Percentiles rank a stretch among this genome's conserved stretches.
Evolutionary conservation across 1,139 yeast genomes (phyloP).

Genomic region (Saccharomyces pastorianus): DNA sequence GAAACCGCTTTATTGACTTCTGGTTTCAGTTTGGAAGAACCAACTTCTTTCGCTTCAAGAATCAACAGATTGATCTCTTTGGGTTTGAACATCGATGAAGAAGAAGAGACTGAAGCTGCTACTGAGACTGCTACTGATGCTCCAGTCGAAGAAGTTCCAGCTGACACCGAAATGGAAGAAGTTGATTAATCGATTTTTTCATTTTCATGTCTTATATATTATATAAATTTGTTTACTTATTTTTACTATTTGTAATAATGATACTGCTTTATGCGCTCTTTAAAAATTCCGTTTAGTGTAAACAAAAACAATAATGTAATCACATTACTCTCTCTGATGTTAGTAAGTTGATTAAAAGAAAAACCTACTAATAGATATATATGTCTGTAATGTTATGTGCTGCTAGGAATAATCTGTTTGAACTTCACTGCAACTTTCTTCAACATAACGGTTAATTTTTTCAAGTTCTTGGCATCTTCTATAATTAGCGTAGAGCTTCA

Average conservation of each 20-base stretch:
- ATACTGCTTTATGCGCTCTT: neutral
- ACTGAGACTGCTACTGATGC: slow-evolving; percentile 43
- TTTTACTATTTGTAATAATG: neutral
- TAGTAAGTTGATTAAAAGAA: too few relatives aligned
- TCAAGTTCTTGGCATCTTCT: neutral
- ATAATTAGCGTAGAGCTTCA: neutral
- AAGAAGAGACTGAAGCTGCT: slow-evolving; percentile 41
- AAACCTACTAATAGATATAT: too few relatives aligned
- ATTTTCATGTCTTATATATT: neutral
- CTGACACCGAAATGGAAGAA: slow-evolving; percentile 98
- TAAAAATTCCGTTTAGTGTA: neutral
- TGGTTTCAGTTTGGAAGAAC: slow-evolving; percentile 98
- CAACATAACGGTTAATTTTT: neutral
- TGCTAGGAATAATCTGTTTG: neutral
- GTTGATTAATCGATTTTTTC: slow-evolving; percentile 57
- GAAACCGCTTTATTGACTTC: slow-evolving; percentile 98
- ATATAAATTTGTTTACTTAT: neutral
- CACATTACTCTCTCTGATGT: too few relatives aligned
- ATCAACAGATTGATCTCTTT: slow-evolving; percentile 96
- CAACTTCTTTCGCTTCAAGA: slow-evolving; percentile 94
- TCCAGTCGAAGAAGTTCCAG: slow-evolving; percentile 54
- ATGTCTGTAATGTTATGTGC: neutral
- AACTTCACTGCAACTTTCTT: neutral
- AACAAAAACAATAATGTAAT: neutral
- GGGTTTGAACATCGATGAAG: slow-evolving; percentile 96